Percentiles rank a stretch among this genome's conserved stretches.
phyloP scores from a whole-genome alignment of 2,329 filamentous ascomycete species.

The Aspergillus oerlinghausenensis region DNA sequence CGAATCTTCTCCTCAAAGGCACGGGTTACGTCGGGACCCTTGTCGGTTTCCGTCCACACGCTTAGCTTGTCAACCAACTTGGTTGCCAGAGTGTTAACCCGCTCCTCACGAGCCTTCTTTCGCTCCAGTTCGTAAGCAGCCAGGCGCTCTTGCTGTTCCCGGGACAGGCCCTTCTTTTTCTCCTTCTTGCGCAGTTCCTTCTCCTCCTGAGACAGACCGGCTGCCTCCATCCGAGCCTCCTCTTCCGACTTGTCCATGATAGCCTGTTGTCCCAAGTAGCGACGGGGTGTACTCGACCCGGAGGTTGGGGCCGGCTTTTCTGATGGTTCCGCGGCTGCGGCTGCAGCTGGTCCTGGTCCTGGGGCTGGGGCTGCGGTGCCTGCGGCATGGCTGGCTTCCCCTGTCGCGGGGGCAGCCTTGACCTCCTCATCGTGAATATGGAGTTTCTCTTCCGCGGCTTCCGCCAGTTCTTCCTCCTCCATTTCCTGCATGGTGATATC shows the following conservation, averaged over 20 bases:
- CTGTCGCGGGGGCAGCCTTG: slow-evolving; percentile 39
- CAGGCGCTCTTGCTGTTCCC: slow-evolving; percentile 90
- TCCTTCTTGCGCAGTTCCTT: slow-evolving; percentile 73
- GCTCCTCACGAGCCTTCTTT: slow-evolving; percentile 76
- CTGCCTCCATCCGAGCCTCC: slow-evolving; percentile 60
- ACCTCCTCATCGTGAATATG: slow-evolving; percentile 44
- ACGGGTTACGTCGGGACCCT: slow-evolving; percentile 72
- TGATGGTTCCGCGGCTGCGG: slow-evolving; percentile 18
- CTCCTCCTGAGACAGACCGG: slow-evolving; percentile 66
- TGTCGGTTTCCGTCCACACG: slow-evolving; percentile 97
- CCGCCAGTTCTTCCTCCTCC: slow-evolving; percentile 63
- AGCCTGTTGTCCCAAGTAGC: slow-evolving; percentile 70
- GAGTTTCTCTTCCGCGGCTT: slow-evolving; percentile 47
- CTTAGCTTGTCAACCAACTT: slow-evolving; percentile 88
- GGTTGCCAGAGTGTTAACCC: slow-evolving; percentile 74
- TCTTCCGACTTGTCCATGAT: slow-evolving; percentile 87
- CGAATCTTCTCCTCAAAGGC: slow-evolving; percentile 93
- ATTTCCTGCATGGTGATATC: slow-evolving; percentile 86
- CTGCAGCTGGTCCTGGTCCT: slow-evolving; percentile 16
- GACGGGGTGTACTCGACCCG: slow-evolving; percentile 46
- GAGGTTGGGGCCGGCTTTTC: slow-evolving; percentile 27
- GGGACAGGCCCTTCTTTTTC: slow-evolving; percentile 84
- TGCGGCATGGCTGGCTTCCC: slow-evolving; percentile 39
- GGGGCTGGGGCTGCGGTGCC: slow-evolving; percentile 36
- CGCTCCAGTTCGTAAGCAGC: slow-evolving; percentile 85